These are phyloP conservation scores for Trypanosoma conorhini DNA, from an alignment of 208 protist species.

Conservation along the genomic window DNA sequence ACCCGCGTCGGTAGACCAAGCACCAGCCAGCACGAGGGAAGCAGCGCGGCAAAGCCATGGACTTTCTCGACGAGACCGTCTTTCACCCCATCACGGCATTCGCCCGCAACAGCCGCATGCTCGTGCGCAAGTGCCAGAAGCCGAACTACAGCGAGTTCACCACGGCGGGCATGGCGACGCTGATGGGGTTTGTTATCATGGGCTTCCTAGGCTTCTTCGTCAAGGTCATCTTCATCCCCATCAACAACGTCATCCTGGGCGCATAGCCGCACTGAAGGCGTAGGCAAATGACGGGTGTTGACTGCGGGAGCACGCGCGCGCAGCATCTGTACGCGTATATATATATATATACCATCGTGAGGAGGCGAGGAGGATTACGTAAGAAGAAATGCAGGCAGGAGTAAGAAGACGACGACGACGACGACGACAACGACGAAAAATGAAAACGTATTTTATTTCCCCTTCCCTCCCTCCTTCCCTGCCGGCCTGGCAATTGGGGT, in stretches of 20 bases:
- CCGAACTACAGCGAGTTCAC: slow-evolving; percentile 94
- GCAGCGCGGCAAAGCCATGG: slow-evolving; percentile 48
- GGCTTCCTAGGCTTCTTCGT: slow-evolving; percentile 96
- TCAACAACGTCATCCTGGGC: slow-evolving; percentile 96
- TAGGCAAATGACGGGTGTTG: neutral
- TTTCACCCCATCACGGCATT: slow-evolving; percentile 81
- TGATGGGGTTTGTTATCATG: slow-evolving; percentile 94
- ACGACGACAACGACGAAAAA: neutral
- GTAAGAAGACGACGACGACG: neutral
- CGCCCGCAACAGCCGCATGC: slow-evolving; percentile 86
- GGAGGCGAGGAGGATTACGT: too few relatives aligned
- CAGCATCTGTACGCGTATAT: neutral
- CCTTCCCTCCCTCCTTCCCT: too few relatives aligned
- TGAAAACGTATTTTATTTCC: neutral
- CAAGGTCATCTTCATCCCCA: slow-evolving; percentile 96
- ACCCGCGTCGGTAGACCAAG: neutral
- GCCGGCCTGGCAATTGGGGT: too few relatives aligned
- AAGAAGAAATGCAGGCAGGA: too few relatives aligned
- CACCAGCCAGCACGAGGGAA: neutral
- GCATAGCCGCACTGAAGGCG: slow-evolving; percentile 27
- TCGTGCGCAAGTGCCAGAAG: slow-evolving; percentile 92
- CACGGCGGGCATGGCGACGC: slow-evolving; percentile 78
- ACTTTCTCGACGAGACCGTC: slow-evolving; percentile 81
- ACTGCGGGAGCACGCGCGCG: neutral
- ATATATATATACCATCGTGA: neutral